Evolutionary conservation across 2,329 filamentous ascomycete species (phyloP).

Genomic region (Tolypocladium sp.): DNA sequence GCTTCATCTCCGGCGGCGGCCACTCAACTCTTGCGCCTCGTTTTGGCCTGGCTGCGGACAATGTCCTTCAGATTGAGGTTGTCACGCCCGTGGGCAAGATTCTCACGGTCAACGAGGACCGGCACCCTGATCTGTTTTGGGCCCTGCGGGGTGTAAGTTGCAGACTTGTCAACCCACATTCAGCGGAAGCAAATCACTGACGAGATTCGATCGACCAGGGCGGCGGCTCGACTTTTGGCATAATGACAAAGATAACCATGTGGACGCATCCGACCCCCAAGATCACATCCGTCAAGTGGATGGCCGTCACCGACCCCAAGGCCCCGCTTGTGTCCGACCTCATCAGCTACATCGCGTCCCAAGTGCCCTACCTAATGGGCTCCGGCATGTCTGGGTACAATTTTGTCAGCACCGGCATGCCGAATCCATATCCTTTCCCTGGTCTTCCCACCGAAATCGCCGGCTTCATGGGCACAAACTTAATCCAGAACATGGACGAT

Average conservation of each 20-base stretch:
- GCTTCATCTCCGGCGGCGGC: conserved; percentile 53
- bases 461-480: conserved; percentile 22
- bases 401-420: conserved; percentile 22
- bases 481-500: conserved; percentile 25
- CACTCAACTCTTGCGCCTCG: conserved; percentile 44
- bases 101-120: conserved; percentile 39
- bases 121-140: conserved; percentile 54
- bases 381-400: conserved; percentile 43
- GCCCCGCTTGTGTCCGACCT: conserved; percentile 34
- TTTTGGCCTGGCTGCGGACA: conserved; percentile 53
- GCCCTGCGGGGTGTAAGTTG: conserved; percentile 46
- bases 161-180: too few relatives aligned
- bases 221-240: conserved; percentile 51
- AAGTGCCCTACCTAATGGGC: conserved; percentile 36
- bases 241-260: conserved; percentile 48
- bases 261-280: conserved; percentile 37
- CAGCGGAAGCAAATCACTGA: neutral
- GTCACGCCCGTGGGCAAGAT: conserved; percentile 43
- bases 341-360: conserved; percentile 34
- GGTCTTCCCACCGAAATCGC: conserved; percentile 20
- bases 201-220: conserved; percentile 25
- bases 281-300: conserved; percentile 14
- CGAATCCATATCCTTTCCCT: conserved; percentile 26
- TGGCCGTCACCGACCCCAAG: conserved; percentile 15
- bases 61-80: conserved; percentile 49